These are phyloP conservation scores for Lignosus rhinocerotis DNA, from an alignment of 1,284 basidiomycete genomes.

Conservation along the genomic window DNA sequence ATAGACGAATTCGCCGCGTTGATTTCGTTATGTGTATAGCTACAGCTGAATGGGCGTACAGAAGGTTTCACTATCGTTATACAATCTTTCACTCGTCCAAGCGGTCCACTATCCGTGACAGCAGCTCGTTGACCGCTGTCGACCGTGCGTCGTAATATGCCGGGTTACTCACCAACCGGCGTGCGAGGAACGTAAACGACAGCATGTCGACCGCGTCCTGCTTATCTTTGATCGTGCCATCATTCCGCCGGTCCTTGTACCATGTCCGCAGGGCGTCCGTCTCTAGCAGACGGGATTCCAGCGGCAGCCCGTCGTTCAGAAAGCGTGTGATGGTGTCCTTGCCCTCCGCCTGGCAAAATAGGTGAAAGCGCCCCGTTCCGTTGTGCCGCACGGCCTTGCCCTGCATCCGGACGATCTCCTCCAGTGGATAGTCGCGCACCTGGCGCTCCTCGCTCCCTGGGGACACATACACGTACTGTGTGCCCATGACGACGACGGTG, in stretches of 20 bases:
- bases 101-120: constrained; percentile 75
- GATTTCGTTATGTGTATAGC: constrained; percentile 1
- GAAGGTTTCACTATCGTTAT: constrained; percentile 6
- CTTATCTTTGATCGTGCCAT: constrained; percentile 47
- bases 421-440: constrained; percentile 76
- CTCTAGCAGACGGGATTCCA: constrained; percentile 81
- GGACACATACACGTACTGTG: constrained; percentile 74
- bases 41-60: constrained; percentile 3
- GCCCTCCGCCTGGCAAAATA: constrained; percentile 88
- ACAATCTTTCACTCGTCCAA: constrained; percentile 36
- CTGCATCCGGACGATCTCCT: constrained; percentile 91
- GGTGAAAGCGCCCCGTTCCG: constrained; percentile 66
- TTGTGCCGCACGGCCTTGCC: constrained; percentile 75
- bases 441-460: constrained; percentile 59
- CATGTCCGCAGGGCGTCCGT: constrained; percentile 52
- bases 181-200: constrained; percentile 81
- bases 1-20: neutral
- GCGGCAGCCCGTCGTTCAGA: constrained; percentile 82
- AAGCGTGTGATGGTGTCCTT: constrained; percentile 80
- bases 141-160: constrained; percentile 75
- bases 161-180: constrained; percentile 79
- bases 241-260: constrained; percentile 46
- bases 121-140: constrained; percentile 46
- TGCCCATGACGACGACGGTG: constrained; percentile 89
- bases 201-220: constrained; percentile 78